Conservation (phyloP, 1,139 yeast genomes). For the Candida gigantensis region DNA sequence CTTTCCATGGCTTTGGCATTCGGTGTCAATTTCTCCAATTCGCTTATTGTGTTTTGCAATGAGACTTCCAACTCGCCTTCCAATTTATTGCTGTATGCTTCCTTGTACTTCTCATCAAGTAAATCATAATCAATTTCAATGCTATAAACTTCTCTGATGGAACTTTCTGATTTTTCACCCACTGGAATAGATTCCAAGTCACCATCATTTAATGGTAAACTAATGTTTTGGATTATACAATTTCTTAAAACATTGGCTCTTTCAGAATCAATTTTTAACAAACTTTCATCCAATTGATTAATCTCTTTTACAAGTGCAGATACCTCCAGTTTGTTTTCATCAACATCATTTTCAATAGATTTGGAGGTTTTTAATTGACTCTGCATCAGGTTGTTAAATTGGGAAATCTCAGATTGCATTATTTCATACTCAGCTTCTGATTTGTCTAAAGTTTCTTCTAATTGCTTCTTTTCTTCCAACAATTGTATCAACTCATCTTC, state of each 20-base stretch:
- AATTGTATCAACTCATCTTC: conserved; percentile 34
- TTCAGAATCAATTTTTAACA: conserved; percentile 58
- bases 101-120: conserved; percentile 49
- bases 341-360: conserved; percentile 32
- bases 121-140: conserved; percentile 58
- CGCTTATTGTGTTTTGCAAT: conserved; percentile 36
- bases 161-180: conserved; percentile 40
- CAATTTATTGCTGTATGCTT: conserved; percentile 35
- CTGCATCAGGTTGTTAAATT: conserved; percentile 25
- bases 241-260: conserved; percentile 63
- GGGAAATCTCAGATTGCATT: conserved; percentile 35
- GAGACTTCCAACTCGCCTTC: conserved; percentile 49
- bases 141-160: conserved; percentile 41
- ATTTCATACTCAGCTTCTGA: conserved; percentile 55
- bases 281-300: conserved; percentile 49
- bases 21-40: conserved; percentile 68
- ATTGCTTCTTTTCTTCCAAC: conserved; percentile 27
- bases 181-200: conserved; percentile 52
- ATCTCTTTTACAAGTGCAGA: conserved; percentile 31
- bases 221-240: conserved; percentile 73
- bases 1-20: conserved; percentile 81
- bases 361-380: conserved; percentile 28
- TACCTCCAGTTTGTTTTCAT: conserved; percentile 36
- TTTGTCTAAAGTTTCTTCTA: conserved; percentile 42
- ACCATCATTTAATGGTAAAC: conserved; percentile 66